A percentile compares a stretch with the other conserved stretches of the same genome.
Conservation (phyloP, 192 early-diverging fungal species). For the Polychytrium aggregatum region DNA sequence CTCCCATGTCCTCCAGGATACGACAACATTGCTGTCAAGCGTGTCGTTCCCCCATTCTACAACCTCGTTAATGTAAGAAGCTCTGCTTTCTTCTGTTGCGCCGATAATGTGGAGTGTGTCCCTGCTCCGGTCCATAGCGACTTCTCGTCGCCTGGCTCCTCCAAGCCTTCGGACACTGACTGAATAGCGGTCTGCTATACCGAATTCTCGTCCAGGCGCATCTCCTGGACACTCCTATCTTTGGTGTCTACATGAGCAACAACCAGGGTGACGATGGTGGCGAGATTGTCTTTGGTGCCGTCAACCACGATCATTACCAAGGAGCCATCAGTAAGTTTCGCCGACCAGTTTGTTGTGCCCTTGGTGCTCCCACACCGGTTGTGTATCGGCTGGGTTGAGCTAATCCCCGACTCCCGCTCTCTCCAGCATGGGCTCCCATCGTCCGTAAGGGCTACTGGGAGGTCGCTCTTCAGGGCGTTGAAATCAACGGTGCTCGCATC, state of each 20-base stretch:
- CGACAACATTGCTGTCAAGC: constrained; percentile 69
- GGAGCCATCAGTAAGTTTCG: constrained; percentile 30
- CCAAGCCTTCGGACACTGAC: not conserved
- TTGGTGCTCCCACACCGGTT: too few relatives aligned
- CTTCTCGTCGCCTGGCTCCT: not conserved
- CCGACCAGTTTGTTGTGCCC: too few relatives aligned
- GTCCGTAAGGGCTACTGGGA: constrained; percentile 96
- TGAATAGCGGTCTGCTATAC: too few relatives aligned
- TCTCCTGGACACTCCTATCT: constrained; percentile 73
- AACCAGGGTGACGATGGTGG: constrained; percentile 62
- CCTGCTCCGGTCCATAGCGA: not conserved
- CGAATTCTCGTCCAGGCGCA: constrained; percentile 36
- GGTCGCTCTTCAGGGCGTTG: constrained; percentile 69
- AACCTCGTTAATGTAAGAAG: constrained; percentile 59
- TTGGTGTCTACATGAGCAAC: constrained; percentile 81
- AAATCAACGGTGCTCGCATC: constrained; percentile 62
- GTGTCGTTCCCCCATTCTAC: constrained; percentile 91
- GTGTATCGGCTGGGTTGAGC: too few relatives aligned
- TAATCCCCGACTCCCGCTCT: too few relatives aligned
- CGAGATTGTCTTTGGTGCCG: constrained; percentile 80
- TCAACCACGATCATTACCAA: constrained; percentile 62
- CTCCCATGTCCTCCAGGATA: constrained; percentile 4
- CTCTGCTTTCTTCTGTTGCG: constrained; percentile 1
- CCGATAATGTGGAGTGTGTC: not conserved
- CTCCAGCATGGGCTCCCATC: constrained; percentile 65